A percentile compares a stretch with the other conserved stretches of the same genome.
Evolutionary conservation across 768 basidiomycete genomes (phyloP).

Genomic region (Lactifluus volemus): DNA sequence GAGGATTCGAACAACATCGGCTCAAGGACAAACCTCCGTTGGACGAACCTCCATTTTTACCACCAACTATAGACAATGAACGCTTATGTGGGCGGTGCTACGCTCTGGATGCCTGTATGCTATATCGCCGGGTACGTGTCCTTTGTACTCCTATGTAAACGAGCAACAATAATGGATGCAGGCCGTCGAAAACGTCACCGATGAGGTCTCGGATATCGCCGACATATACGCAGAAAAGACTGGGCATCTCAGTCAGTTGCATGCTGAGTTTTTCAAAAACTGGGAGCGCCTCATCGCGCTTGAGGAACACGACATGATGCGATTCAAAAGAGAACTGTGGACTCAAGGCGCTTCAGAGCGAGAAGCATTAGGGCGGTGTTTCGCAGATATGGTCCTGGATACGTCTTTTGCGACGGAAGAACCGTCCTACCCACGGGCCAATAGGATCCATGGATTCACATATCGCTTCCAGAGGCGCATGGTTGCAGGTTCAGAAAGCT

Average conservation of each 20-base stretch:
- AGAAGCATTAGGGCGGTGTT: constrained; percentile 77
- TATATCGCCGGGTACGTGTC: constrained; percentile 71
- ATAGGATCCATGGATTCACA: constrained; percentile 68
- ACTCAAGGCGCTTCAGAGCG: constrained; percentile 76
- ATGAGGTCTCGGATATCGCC: constrained; percentile 44
- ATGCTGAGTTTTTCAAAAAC: constrained; percentile 72
- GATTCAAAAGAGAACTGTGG: constrained; percentile 91
- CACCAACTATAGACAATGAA: constrained; percentile 78
- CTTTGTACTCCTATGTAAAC: neutral
- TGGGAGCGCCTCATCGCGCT: constrained; percentile 84
- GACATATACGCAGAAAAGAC: constrained; percentile 74
- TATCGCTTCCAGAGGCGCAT: constrained; percentile 51
- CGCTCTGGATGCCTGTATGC: constrained; percentile 79
- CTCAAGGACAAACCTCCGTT: constrained; percentile 35
- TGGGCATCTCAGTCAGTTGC: constrained; percentile 59
- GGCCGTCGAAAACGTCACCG: constrained; percentile 62
- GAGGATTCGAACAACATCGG: constrained; percentile 15
- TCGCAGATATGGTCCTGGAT: constrained; percentile 69
- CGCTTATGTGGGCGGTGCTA: constrained; percentile 76
- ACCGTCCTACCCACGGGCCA: constrained; percentile 22
- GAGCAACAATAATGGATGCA: constrained; percentile 24
- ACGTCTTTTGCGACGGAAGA: constrained; percentile 27
- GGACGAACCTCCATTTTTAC: constrained; percentile 54
- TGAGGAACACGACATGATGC: constrained; percentile 80
- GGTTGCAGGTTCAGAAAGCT: constrained; percentile 23